Conservation (phyloP, 2,329 filamentous ascomycete genomes). For the Calonectria fujianensis region DNA sequence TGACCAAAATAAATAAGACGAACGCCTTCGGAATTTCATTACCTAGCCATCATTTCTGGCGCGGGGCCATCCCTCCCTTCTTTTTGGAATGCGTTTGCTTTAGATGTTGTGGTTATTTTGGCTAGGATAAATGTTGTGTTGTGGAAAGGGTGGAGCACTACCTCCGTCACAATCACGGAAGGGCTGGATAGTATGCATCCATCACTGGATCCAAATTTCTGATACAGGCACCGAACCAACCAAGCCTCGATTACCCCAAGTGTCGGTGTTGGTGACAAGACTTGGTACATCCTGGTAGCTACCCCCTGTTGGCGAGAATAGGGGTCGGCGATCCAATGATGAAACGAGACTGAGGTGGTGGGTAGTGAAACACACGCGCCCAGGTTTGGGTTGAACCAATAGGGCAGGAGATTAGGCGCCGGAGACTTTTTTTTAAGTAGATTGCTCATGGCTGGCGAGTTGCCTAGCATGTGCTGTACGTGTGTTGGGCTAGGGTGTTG, state of each 20-base stretch:
- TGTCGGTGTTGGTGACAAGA: slow-evolving; percentile 6
- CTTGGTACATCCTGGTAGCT: slow-evolving; percentile 18
- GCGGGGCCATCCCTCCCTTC: neutral
- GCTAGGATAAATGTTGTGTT: neutral
- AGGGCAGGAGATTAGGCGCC: slow-evolving; percentile 55
- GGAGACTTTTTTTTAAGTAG: slow-evolving; percentile 42
- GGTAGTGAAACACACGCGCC: slow-evolving; percentile 56
- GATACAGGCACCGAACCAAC: slow-evolving; percentile 52
- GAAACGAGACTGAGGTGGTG: slow-evolving; percentile 50
- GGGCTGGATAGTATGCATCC: neutral
- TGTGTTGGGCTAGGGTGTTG: slow-evolving; percentile 1
- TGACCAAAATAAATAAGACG: neutral
- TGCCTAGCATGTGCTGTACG: neutral
- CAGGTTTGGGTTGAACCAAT: slow-evolving; percentile 53
- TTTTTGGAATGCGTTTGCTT: neutral
- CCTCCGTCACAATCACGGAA: neutral
- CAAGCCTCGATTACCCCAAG: slow-evolving; percentile 18
- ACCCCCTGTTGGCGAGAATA: slow-evolving; percentile 17
- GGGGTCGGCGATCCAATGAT: slow-evolving; percentile 47
- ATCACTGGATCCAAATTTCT: slow-evolving; percentile 37
- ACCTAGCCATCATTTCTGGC: neutral
- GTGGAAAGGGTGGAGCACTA: neutral
- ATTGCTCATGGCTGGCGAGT: slow-evolving; percentile 28
- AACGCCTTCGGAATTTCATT: neutral
- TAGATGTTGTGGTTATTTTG: neutral